phyloP scores from a whole-genome alignment of 495 filamentous ascomycete genomes.

The Podospora pseudoanserina region DNA sequence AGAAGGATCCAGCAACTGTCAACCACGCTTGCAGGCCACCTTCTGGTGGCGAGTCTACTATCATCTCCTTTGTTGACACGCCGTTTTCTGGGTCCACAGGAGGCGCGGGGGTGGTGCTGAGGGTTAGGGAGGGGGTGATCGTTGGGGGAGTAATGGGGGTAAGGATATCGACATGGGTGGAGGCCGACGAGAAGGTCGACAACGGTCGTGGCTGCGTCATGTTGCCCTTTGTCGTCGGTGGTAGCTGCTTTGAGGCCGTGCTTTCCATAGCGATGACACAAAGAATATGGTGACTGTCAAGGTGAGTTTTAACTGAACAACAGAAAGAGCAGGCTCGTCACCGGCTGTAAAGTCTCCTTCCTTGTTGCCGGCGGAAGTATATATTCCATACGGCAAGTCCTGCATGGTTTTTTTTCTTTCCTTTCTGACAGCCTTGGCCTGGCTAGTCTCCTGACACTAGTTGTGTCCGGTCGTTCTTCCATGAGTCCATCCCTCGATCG shows the following conservation, averaged over 20 bases:
- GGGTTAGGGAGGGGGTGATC: neutral
- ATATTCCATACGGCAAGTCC: neutral
- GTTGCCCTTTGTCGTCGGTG: neutral
- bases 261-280: neutral
- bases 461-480: neutral
- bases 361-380: neutral
- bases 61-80: neutral
- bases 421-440: neutral
- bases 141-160: neutral
- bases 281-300: too few relatives aligned
- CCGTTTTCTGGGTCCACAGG: conserved; percentile 1
- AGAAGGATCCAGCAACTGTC: conserved; percentile 33
- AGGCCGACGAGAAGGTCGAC: neutral
- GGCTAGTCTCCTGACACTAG: conserved; percentile 6
- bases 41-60: conserved; percentile 32
- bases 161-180: neutral
- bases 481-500: neutral
- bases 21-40: conserved; percentile 37
- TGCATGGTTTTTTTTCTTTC: neutral
- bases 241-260: neutral
- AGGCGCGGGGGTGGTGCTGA: neutral
- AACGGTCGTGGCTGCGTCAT: neutral
- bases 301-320: too few relatives aligned
- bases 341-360: neutral
- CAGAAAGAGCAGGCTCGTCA: neutral